Base-by-base conservation (phyloP, 192 early-diverging fungal species). In the Chytriomyces sp. region DNA sequence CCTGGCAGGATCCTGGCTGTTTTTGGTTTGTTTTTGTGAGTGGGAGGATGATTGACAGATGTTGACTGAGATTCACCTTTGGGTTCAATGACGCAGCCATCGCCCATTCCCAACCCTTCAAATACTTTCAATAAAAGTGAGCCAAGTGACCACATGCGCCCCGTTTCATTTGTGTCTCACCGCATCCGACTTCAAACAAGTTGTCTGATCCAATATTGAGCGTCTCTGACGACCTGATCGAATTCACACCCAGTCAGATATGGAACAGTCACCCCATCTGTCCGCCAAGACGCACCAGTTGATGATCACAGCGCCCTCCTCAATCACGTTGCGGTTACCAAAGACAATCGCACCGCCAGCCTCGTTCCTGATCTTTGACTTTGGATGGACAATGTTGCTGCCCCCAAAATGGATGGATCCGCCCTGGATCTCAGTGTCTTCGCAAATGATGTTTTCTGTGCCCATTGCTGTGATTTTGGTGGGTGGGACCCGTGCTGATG, bases 261-360 rank as follows among this genome's bases (percentile, higher is more conserved):
- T 20, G 46, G 3, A 18, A 16, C n/a, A n/a, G n/a, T n/a, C n/a
- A n/a, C n/a, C 16, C 23, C 16, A 43, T 10, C 48, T 10, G 35
- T 43, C 43, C 20, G 7, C 44, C 6, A 7, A 23, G 7, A 45
- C 72, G 48, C 84, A 92, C 91, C 85, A 83, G 79, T 94, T 93
- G 46, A 91, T 86, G 35, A 94, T 91, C 6, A 81, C 72, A 7
- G 86, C 89, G 63, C 91, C 87, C 76, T 94, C 93, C 72, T 93
- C 91, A n/a, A 94, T 77, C 64, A 94, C 91, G 72, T 93, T 94
- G 62, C 88, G 86, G 67, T 77, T 82, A 13, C 93, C 93, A 72
- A 94, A 89, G 7, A 89, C 77, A 68, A 94, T 93, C 5, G 87
- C 78, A 9, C 93, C 93, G 59, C 72, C 77, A 18, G 77, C 82